A percentile compares a stretch with the other conserved stretches of the same genome.
Conservation (phyloP, 192 early-diverging fungal genomes). For the Chytriomyces sp. region DNA sequence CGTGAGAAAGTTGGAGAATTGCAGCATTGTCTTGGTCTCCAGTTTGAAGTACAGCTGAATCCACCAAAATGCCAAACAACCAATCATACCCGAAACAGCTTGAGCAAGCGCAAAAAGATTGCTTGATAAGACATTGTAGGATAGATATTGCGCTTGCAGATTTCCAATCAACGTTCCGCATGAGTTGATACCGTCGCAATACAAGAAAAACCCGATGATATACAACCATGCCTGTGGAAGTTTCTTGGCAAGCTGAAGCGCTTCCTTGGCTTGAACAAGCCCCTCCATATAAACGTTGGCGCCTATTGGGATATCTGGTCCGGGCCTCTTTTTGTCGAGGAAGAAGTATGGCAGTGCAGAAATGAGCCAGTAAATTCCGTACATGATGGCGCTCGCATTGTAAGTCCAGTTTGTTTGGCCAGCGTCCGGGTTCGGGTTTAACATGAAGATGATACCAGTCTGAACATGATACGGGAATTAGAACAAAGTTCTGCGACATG, state of each 20-base stretch:
- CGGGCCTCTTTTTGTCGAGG: conserved; percentile 37
- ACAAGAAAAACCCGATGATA: conserved; percentile 41
- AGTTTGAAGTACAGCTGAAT: conserved; percentile 36
- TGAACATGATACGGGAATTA: neutral
- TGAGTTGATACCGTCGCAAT: conserved; percentile 38
- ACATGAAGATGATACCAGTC: neutral
- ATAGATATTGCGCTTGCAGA: conserved; percentile 35
- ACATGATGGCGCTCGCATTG: conserved; percentile 2
- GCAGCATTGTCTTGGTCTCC: conserved; percentile 41
- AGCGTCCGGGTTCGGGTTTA: neutral
- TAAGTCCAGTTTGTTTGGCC: neutral
- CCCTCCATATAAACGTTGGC: conserved; percentile 39
- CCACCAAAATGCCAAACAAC: conserved; percentile 38
- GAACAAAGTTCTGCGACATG: neutral
- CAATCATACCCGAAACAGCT: conserved; percentile 38
- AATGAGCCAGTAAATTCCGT: conserved; percentile 31
- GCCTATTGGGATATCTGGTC: conserved; percentile 31
- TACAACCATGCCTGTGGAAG: conserved; percentile 39
- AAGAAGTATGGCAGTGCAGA: conserved; percentile 41
- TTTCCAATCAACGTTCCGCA: conserved; percentile 29
- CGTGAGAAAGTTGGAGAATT: conserved; percentile 33
- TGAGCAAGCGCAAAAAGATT: conserved; percentile 37
- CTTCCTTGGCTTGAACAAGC: neutral
- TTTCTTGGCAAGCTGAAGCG: conserved; percentile 30
- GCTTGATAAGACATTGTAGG: conserved; percentile 11